Evolutionary conservation across 345 rosid species (phyloP), one percentile per base, ranked within the genome.

Genomic region (Barbarea vulgaris): DNA sequence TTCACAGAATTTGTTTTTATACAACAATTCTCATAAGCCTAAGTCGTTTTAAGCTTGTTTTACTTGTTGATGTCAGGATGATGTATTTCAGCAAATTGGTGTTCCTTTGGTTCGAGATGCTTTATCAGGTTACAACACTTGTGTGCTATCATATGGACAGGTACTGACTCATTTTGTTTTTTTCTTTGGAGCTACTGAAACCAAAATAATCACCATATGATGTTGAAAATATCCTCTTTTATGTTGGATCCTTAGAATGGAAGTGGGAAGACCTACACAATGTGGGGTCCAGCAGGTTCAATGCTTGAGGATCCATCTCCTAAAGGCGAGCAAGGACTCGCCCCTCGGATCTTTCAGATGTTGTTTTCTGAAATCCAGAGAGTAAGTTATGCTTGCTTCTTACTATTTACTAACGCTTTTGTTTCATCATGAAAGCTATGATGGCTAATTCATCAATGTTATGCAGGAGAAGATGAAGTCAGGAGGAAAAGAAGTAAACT

Each of bases 241-340:
- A 2, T 30, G 2, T 31, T 61, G 31, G 42, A 34, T 48, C 17
- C 51, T 57, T 30, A 95, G 99, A 90, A 91, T 30, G 99, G 96
- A 84, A 92, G 99, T 58, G 98, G 99, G 46, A 95, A 95, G 83
- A 89, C 99, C 17, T 90, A 90, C 78, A 95, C 99, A 0, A 83
- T 92, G 90, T 95, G 98, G 97, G 98, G 99, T 65, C 97, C 97
- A 0, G 97, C 96, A 50, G 87, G 99, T 64, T 91, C 99, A 27
- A 92, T 95, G 92, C 83, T 95, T 18, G 97, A 89, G 42, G 91
- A 89, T 75, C 90, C 91, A 27, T 87, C 90, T 53, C 89, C 99
- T 12, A 80, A 72, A 44, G 86, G 94, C 73, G 83, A 84, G 59
- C 91, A 89, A 70, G 99, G 99, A 70, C 83, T 95, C 69, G 99